Evolutionary conservation across 257 asterid species (phyloP), one percentile per base, ranked within the genome.

Genomic region (Vinca minor): DNA sequence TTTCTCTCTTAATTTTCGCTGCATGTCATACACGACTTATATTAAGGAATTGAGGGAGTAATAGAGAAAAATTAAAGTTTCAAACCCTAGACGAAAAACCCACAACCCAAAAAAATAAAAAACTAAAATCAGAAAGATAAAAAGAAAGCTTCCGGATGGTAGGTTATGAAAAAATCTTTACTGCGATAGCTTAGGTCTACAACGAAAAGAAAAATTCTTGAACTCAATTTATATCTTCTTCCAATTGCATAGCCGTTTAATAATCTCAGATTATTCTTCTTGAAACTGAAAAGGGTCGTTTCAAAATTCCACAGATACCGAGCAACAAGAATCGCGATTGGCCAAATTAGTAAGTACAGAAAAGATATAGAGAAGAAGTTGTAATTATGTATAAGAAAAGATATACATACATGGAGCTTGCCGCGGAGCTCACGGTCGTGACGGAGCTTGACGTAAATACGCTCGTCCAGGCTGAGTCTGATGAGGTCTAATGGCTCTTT

Each of bases 391-490:
- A 41, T 10, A 35, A 25, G 3, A 5, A 26, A 48, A 38, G 42
- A 18, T 15, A 31, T 18, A 4, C 57, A 5, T 31, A 88, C 98
- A 63, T 93, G 99, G 49, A 93, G 97, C 69, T 85, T 89, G 72
- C 99, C 99, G 28, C 99, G 99, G 45, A 93, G 97, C 73, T 93
- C 99, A 20, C 97, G 88, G 63, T 93, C 99, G 42, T 89, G 93
- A 36, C 97, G 97, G 60, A 93, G 97, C 84, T 93, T 93, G 69
- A 93, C 99, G 76, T 93, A 89, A 82, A 93, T 93, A 68, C 98
- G 85, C 75, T 93, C 98, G 75, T 93, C 98, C 72, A 93, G 94
- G 42, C 98, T 93, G 76, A 93, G 98, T 29, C 98, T 88, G 67
- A 93, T 89, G 71, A 93, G 95, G 79, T 93, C 99, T 87, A 93